These are phyloP conservation scores for Annulohypoxylon maeteangense DNA, from an alignment of 495 filamentous ascomycete species.

Conservation along the genomic window DNA sequence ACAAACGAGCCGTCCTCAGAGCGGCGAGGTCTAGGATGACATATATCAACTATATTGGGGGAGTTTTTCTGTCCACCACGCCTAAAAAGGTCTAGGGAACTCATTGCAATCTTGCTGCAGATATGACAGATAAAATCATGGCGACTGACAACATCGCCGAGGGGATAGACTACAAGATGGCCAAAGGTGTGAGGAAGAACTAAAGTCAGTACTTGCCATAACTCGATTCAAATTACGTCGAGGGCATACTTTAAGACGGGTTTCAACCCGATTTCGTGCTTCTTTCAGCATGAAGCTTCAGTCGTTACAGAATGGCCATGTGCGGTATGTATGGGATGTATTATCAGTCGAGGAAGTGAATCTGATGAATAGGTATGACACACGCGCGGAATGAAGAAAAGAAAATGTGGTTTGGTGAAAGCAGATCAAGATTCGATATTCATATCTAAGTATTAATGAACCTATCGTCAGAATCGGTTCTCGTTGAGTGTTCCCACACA, in stretches of 20 bases:
- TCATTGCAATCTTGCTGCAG: neutral
- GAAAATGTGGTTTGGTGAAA: conserved; percentile 3
- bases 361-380: conserved; percentile 11
- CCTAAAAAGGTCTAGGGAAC: neutral
- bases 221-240: neutral
- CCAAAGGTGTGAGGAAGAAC: neutral
- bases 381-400: neutral
- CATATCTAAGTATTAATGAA: conserved; percentile 11
- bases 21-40: conserved; percentile 44
- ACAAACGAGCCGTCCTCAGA: conserved; percentile 37
- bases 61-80: neutral
- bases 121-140: neutral
- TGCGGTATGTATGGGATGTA: conserved; percentile 7
- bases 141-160: neutral
- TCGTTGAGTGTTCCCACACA: neutral
- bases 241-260: conserved; percentile 4
- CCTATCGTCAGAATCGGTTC: neutral
- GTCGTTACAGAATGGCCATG: conserved; percentile 30
- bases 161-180: conserved; percentile 8
- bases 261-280: conserved; percentile 6
- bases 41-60: neutral
- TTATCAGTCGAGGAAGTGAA: neutral
- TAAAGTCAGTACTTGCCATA: conserved; percentile 4
- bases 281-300: conserved; percentile 20
- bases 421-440: conserved; percentile 2